These are phyloP conservation scores for Boletus rex-veris DNA, from an alignment of 768 basidiomycete species.

Conservation along the genomic window DNA sequence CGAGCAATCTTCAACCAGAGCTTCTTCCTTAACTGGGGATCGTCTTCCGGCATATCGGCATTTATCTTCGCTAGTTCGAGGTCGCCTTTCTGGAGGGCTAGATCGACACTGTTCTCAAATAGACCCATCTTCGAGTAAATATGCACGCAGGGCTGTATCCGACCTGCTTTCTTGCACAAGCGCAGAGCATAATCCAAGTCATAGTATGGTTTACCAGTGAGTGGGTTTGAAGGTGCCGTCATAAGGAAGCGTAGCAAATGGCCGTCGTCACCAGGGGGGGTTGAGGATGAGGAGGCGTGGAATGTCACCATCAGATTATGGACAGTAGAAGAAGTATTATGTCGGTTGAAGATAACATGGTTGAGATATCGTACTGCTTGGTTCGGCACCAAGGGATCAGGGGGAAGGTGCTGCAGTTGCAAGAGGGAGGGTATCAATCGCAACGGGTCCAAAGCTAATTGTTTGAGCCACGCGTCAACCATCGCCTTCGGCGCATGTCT, in stretches of 20 bases:
- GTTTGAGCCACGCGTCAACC: conserved; percentile 89
- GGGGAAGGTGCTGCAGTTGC: conserved; percentile 69
- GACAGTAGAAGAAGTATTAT: conserved; percentile 78
- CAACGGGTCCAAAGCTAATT: conserved; percentile 72
- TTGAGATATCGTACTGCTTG: conserved; percentile 90
- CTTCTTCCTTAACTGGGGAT: conserved; percentile 82
- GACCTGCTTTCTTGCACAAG: conserved; percentile 77
- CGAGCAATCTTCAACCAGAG: conserved; percentile 99
- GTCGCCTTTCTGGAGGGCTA: conserved; percentile 92
- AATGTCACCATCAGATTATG: conserved; percentile 94
- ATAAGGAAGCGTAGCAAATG: conserved; percentile 80
- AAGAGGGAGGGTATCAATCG: conserved; percentile 88
- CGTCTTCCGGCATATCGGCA: conserved; percentile 92
- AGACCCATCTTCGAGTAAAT: conserved; percentile 98
- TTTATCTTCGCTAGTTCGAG: conserved; percentile 92
- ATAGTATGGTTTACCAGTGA: conserved; percentile 86
- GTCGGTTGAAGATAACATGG: conserved; percentile 76
- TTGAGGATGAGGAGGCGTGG: conserved; percentile 54
- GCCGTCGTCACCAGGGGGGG: conserved; percentile 62
- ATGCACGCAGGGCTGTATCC: conserved; percentile 88
- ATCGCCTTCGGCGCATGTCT: conserved; percentile 84
- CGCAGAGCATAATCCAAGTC: conserved; percentile 96
- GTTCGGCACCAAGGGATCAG: conserved; percentile 70
- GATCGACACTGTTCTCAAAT: conserved; percentile 94
- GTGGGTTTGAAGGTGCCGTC: conserved; percentile 74